phyloP scores from a whole-genome alignment of 179 eudicot species.

The Beta lomatogona region DNA sequence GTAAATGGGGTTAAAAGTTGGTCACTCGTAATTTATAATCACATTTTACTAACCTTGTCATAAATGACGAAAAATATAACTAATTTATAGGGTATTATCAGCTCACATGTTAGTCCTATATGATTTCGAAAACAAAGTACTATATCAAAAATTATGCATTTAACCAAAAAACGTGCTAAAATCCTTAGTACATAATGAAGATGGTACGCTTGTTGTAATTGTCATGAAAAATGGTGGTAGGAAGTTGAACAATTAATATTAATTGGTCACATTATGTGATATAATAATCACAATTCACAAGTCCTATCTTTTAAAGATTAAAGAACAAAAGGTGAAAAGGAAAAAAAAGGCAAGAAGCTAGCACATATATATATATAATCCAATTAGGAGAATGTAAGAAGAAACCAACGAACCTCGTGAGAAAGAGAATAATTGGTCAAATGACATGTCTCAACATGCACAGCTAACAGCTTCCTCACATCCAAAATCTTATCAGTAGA shows the following conservation, averaged over 20 bases:
- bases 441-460: conserved; percentile 78
- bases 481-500: conserved; percentile 91
- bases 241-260: not conserved
- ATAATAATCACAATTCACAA: not conserved
- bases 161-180: not conserved
- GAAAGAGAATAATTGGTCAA: conserved; percentile 76
- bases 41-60: not conserved
- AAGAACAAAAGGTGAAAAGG: not conserved
- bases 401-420: conserved; percentile 60
- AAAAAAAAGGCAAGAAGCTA: not conserved
- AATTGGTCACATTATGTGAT: not conserved
- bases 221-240: not conserved
- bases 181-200: too few relatives aligned
- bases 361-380: not conserved
- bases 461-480: conserved; percentile 69
- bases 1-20: not conserved
- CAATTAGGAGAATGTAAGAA: not conserved
- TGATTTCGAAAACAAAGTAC: not conserved
- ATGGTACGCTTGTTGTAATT: not conserved
- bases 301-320: not conserved
- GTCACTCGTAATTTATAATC: not conserved
- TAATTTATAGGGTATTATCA: not conserved
- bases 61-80: too few relatives aligned
- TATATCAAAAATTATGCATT: not conserved
- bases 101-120: not conserved